Base-by-base conservation (phyloP, 805 yeast species). In the Starmerella davenportii region DNA sequence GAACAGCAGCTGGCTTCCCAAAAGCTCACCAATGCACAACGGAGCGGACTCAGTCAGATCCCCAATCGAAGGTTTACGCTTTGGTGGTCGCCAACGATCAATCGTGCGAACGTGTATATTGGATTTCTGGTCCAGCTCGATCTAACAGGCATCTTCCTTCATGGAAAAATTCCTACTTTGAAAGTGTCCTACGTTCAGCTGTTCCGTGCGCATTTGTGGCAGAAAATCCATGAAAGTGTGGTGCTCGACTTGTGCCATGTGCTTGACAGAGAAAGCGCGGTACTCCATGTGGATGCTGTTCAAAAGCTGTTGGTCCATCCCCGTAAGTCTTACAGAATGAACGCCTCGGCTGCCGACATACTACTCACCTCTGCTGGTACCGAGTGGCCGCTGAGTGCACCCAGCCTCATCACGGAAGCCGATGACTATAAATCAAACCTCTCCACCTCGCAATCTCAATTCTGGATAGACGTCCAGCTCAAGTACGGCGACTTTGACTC, bases 21-120 rank as follows among this genome's bases (percentile, higher is more conserved):
- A 57, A 90, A 87, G 55, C 68, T 90, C 49, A 90, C 99, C 1
- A 87, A 87, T 59, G 99, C 99, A 1, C 99, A 90, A 63, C 67
- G 98, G 52, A 77, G 95, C 4, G 99, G 99, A 55, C 68, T 90
- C 47, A 80, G 92, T 53, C 99, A 90, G 61, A 87, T 90, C 52
- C 99, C 99, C 3, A 90, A 90, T 55, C 76, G 99, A 56, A 70
- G 99, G 34, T 90, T 90, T 55, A 90, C 98, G 0, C 62, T 90
- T 23, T 90, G 99, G 99, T 90, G 99, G 99, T 84, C 95, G 0
- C 99, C 99, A 4, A 90, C 99, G 0, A 90, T 90, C 51, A 90
- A 90, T 53, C 70, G 99, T 46, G 98, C 98, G 4, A 90, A 90
- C 53, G 96, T 90, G 20, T 90, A 90, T 54, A 95, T 90, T 41